Percentiles rank a stretch among this genome's conserved stretches.
phyloP scores from a whole-genome alignment of 257 asterid species.

The Salvia hispanica region DNA sequence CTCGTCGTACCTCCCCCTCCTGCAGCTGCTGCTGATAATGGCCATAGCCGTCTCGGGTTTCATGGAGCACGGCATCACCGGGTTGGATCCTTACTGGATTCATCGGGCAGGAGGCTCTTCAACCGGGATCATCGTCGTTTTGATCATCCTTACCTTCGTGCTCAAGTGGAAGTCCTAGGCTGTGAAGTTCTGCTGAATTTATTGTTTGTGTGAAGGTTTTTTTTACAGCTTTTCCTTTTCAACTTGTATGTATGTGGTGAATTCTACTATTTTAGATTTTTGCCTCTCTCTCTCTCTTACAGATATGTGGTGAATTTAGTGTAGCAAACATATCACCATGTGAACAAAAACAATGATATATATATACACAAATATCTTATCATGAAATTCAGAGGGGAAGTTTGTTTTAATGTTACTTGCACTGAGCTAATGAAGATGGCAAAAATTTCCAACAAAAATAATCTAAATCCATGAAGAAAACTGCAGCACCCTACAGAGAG shows the following conservation, averaged over 20 bases:
- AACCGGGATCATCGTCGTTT: slow-evolving; percentile 37
- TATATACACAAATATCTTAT: not conserved
- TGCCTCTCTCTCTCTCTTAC: not conserved
- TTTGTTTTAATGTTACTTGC: not conserved
- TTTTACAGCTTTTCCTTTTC: not conserved
- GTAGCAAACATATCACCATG: not conserved
- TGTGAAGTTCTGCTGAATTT: slow-evolving; percentile 2
- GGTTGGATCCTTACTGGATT: slow-evolving; percentile 51
- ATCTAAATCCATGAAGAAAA: slow-evolving; percentile 13
- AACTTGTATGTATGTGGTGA: not conserved
- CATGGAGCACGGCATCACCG: slow-evolving; percentile 40
- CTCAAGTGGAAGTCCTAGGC: slow-evolving; percentile 41
- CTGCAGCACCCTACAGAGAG: slow-evolving; percentile 2
- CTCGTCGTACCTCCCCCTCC: slow-evolving; percentile 46
- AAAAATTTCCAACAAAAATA: not conserved
- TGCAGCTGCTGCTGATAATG: slow-evolving; percentile 41
- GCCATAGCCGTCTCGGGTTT: slow-evolving; percentile 44
- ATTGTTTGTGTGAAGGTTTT: slow-evolving; percentile 18
- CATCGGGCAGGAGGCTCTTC: slow-evolving; percentile 52
- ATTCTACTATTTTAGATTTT: not conserved
- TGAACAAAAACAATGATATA: not conserved
- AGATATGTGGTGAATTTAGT: not conserved
- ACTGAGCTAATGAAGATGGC: not conserved
- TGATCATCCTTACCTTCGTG: slow-evolving; percentile 43
- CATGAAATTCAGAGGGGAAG: slow-evolving; percentile 17